These are phyloP conservation scores for Cladophialophora chaetospira DNA, from an alignment of 2,329 filamentous ascomycete species.

Conservation along the genomic window DNA sequence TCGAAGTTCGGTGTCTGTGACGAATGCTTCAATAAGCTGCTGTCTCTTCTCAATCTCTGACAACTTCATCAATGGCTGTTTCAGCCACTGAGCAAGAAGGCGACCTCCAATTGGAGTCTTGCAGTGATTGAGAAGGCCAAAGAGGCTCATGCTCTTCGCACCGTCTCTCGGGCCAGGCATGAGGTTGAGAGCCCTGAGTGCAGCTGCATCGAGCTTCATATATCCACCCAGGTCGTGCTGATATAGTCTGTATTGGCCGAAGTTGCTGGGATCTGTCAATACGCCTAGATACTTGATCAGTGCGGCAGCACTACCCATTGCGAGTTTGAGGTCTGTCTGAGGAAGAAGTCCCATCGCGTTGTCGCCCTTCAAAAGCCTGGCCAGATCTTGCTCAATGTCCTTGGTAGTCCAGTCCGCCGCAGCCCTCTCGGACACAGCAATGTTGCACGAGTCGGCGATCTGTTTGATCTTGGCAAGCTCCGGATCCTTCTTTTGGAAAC, in stretches of 20 bases:
- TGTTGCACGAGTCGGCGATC: conserved; percentile 89
- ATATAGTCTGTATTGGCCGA: conserved; percentile 95
- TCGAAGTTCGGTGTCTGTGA: conserved; percentile 85
- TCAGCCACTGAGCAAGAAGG: conserved; percentile 91
- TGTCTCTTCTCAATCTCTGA: conserved; percentile 87
- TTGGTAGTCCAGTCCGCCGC: conserved; percentile 77
- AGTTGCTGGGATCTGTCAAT: conserved; percentile 89
- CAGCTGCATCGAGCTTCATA: conserved; percentile 97
- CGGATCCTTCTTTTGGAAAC: conserved; percentile 78
- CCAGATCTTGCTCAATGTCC: conserved; percentile 94
- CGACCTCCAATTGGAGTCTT: conserved; percentile 93
- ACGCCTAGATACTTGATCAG: conserved; percentile 93
- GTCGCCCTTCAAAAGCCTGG: conserved; percentile 84
- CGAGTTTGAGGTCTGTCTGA: conserved; percentile 88
- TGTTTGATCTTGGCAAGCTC: conserved; percentile 84
- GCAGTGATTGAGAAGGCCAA: conserved; percentile 92
- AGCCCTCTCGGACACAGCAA: conserved; percentile 81
- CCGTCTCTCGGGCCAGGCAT: conserved; percentile 96
- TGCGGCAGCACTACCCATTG: conserved; percentile 91
- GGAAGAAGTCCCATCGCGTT: conserved; percentile 74
- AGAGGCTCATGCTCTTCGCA: conserved; percentile 96
- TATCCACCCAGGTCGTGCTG: conserved; percentile 96
- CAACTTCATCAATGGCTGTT: conserved; percentile 92
- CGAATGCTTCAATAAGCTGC: conserved; percentile 92
- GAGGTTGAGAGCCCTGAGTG: conserved; percentile 88